Percentiles rank a stretch among this genome's conserved stretches.
phyloP scores from a whole-genome alignment of 2,329 filamentous ascomycete genomes.

The Colletotrichum cereale region DNA sequence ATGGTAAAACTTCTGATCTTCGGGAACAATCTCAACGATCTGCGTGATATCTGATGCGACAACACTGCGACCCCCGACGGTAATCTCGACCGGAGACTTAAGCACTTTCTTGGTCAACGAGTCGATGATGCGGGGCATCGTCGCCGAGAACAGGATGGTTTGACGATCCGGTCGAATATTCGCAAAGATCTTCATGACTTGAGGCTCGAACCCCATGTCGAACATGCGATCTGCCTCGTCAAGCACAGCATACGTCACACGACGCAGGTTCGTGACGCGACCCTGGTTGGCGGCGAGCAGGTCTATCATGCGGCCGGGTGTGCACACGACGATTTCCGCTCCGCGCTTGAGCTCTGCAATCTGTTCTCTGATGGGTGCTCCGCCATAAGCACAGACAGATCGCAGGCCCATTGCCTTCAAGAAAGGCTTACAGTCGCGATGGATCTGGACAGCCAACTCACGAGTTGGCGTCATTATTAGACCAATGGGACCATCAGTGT shows the following conservation, averaged over 20 bases:
- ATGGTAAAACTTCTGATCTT: constrained; percentile 85
- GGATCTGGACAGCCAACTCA: constrained; percentile 93
- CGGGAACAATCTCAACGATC: constrained; percentile 87
- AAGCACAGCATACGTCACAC: constrained; percentile 93
- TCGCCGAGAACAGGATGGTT: constrained; percentile 95
- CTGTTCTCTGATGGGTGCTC: constrained; percentile 95
- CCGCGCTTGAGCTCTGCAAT: constrained; percentile 97
- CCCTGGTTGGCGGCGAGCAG: constrained; percentile 92
- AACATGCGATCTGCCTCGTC: constrained; percentile 99
- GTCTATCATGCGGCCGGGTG: constrained; percentile 95
- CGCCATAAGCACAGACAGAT: constrained; percentile 93
- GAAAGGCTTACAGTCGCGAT: constrained; percentile 94
- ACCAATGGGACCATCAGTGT: constrained; percentile 87
- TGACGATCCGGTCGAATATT: constrained; percentile 94
- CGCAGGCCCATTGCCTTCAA: constrained; percentile 87
- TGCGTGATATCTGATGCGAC: constrained; percentile 95
- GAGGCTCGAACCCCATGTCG: constrained; percentile 99
- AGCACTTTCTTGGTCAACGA: constrained; percentile 90
- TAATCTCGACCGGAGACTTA: constrained; percentile 88
- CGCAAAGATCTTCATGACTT: constrained; percentile 95
- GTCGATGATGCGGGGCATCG: constrained; percentile 94
- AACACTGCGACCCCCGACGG: constrained; percentile 87
- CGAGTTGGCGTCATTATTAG: constrained; percentile 95
- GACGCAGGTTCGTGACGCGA: constrained; percentile 89
- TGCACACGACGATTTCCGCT: constrained; percentile 94